Base-by-base conservation (phyloP, 164 flowering plant species). In the Chloranthus sessilifolius region DNA sequence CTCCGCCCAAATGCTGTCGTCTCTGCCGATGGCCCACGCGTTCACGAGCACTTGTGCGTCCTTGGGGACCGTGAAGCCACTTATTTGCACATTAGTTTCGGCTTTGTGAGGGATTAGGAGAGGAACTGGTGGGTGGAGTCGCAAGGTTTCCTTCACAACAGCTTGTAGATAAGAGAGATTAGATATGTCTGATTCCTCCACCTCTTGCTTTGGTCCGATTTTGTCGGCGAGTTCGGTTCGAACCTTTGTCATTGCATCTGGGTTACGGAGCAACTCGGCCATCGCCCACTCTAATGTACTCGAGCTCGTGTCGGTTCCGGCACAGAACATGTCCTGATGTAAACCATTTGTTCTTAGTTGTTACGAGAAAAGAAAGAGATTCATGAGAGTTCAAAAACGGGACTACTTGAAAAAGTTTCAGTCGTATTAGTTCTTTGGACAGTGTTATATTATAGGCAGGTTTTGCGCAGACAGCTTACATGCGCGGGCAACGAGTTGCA, bases 21-120 rank as follows among this genome's bases (percentile, higher is more conserved):
- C 69, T 23, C 64, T 26, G 7, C 69, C 52, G 1, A 65, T 59
- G 23, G 64, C 69, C 64, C 69, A 54, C 11, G 12, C 46, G 11
- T 65, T 59, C 1, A 65, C 47, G 8, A 59, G 31, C 17, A 59
- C 56, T 37, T 65, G 64, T 7, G 60, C 28, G 14, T 45, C 19
- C 24, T 43, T 49, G 19, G 69, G 69, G 36, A 65, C 42, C 0
- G 10, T 29, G 45, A 19, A 44, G 10, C 48, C 52, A 15, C 41
- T 31, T 1, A 65, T 4, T 0, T 43, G 36, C 11, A 52, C 62
- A 4, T 54, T 26, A 9, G 44, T 8, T 7, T 59, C 60, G 0
- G 48, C 61, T 23, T 19, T 50, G 47, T 60, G 55, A 24, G 77
- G 46, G 30, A 54, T 5, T 9, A 63, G 45, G 19, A 53, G 39